Conservation (phyloP, 495 filamentous ascomycete species). For the Geoglossum glabrum region DNA sequence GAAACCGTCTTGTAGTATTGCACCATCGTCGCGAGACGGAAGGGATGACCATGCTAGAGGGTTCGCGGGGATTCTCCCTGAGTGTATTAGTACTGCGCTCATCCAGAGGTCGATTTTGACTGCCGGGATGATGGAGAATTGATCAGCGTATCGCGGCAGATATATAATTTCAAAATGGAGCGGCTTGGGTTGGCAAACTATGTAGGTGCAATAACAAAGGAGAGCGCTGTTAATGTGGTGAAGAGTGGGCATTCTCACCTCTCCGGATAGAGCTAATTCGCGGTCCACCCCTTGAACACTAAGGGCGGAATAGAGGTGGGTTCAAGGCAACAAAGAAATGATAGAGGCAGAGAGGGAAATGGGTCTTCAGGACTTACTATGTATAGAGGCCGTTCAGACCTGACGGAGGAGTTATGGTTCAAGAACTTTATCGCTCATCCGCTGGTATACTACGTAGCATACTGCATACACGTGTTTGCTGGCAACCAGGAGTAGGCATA, state of each 20-base stretch:
- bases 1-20: background rate
- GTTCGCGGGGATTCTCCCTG: background rate
- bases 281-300: background rate
- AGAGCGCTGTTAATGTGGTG: background rate
- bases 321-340: background rate
- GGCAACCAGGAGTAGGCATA: too few relatives aligned
- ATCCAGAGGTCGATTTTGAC: background rate
- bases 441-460: too few relatives aligned
- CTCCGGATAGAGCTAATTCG: background rate
- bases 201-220: background rate
- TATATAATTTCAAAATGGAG: background rate
- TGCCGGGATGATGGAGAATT: too few relatives aligned
- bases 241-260: background rate
- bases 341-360: background rate
- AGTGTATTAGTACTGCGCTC: background rate
- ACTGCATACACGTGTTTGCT: too few relatives aligned
- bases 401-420: too few relatives aligned
- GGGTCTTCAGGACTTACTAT: background rate
- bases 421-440: too few relatives aligned
- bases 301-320: background rate
- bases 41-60: too few relatives aligned
- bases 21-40: background rate
- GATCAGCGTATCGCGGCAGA: background rate
- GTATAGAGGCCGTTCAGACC: too few relatives aligned
- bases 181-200: background rate